Conservation (phyloP, 1,284 basidiomycete genomes). For the Moesziomyces sp. region DNA sequence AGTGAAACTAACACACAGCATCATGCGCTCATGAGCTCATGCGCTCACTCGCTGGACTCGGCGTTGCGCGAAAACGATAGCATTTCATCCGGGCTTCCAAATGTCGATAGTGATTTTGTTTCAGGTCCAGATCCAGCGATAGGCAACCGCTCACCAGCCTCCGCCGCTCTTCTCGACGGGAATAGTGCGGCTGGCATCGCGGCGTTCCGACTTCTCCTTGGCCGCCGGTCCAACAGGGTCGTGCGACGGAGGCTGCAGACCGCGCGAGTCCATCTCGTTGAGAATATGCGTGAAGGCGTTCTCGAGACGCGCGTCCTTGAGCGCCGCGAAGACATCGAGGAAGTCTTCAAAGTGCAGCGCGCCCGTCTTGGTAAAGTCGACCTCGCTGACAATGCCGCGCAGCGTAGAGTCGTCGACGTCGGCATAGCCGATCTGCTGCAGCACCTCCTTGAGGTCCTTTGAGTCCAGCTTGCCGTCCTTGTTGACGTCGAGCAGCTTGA, state of each 20-base stretch:
- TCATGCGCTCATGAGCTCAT: no score
- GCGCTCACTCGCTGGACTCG: no score
- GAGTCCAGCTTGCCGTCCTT: slow-evolving; percentile 58
- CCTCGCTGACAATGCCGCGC: slow-evolving; percentile 57
- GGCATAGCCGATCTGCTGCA: slow-evolving; percentile 56
- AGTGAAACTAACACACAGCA: no score
- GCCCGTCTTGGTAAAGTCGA: slow-evolving; percentile 58
- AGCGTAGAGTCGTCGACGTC: slow-evolving; percentile 56
- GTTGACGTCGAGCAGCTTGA: slow-evolving; percentile 60
- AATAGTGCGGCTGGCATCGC: slow-evolving; percentile 58
- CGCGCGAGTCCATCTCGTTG: slow-evolving; percentile 52
- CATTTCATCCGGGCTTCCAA: neutral
- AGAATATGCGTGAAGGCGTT: slow-evolving; percentile 62
- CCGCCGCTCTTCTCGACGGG: slow-evolving; percentile 62
- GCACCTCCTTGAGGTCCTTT: slow-evolving; percentile 58
- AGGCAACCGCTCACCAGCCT: slow-evolving; percentile 46
- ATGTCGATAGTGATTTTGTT: slow-evolving; percentile 1
- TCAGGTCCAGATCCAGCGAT: neutral
- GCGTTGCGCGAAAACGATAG: neutral
- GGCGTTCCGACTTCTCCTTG: slow-evolving; percentile 48
- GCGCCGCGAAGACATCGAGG: slow-evolving; percentile 58
- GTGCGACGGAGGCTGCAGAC: slow-evolving; percentile 30
- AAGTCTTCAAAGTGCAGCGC: slow-evolving; percentile 63
- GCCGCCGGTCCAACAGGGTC: slow-evolving; percentile 57
- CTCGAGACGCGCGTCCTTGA: slow-evolving; percentile 58